Conservation (phyloP, 1,284 basidiomycete genomes). For the Ceratobasidium papillatum region DNA sequence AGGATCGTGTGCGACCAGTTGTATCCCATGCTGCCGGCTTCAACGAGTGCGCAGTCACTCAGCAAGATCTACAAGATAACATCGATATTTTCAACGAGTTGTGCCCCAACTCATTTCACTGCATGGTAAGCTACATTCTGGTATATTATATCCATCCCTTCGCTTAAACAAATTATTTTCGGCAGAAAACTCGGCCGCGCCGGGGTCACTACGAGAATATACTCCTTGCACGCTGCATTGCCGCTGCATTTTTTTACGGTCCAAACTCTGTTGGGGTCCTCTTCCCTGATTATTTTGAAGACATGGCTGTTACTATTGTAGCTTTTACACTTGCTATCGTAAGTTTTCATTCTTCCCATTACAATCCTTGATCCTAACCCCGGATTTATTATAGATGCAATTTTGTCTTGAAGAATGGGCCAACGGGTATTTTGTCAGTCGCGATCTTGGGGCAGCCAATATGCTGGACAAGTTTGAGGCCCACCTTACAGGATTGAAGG, state of each 20-base stretch:
- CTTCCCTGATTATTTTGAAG: conserved; percentile 16
- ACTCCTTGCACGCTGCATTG: not conserved
- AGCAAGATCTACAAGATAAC: not conserved
- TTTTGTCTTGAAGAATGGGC: conserved; percentile 24
- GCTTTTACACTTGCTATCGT: conserved; percentile 18
- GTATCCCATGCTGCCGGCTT: not conserved
- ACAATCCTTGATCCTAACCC: not conserved
- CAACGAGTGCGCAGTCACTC: not conserved
- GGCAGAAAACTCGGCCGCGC: not conserved
- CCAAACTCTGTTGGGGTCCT: not conserved
- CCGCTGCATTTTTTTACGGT: conserved; percentile 1
- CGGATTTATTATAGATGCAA: not conserved
- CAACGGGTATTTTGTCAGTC: not conserved
- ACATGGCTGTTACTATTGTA: not conserved
- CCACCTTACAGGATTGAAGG: not conserved
- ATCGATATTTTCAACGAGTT: not conserved
- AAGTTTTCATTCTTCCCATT: not conserved
- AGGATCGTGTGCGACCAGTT: not conserved
- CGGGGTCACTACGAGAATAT: not conserved
- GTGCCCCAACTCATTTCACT: conserved; percentile 10
- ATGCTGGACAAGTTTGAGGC: conserved; percentile 18
- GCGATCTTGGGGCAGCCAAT: not conserved
- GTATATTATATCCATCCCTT: too few relatives aligned
- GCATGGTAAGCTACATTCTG: not conserved
- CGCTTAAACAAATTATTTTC: not conserved